Conservation (phyloP, 352 stramenopile genomes). For the Phytopythium cucurbitacearum region DNA sequence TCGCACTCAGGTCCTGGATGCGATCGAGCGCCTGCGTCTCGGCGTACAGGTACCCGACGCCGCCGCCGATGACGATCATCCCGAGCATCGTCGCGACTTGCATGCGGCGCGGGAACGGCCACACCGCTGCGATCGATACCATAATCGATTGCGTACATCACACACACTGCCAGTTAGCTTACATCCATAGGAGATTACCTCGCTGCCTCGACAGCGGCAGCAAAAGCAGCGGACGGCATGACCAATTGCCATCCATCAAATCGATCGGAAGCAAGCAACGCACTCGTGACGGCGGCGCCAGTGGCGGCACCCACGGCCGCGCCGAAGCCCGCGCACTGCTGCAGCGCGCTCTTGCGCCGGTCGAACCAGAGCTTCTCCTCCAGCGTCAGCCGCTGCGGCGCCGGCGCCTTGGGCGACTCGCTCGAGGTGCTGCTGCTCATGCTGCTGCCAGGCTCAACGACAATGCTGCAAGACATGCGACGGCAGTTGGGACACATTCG, state of each 20-base stretch:
- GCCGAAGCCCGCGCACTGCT: slow-evolving; percentile 63
- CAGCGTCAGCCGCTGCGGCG: slow-evolving; percentile 49
- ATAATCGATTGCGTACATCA: neutral
- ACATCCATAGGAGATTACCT: too few relatives aligned
- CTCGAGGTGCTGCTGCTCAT: slow-evolving; percentile 1
- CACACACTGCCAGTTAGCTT: neutral
- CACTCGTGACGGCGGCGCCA: slow-evolving; percentile 51
- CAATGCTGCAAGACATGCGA: slow-evolving; percentile 1
- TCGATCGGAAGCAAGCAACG: neutral
- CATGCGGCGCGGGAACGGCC: slow-evolving; percentile 58
- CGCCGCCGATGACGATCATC: slow-evolving; percentile 50
- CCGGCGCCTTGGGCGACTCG: slow-evolving; percentile 3
- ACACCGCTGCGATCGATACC: slow-evolving; percentile 31
- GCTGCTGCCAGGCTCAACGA: neutral
- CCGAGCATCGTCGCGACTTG: slow-evolving; percentile 60
- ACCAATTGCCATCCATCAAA: neutral
- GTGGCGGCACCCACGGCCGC: slow-evolving; percentile 48
- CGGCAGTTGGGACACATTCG: neutral
- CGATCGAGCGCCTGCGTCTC: slow-evolving; percentile 67
- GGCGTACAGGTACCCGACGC: slow-evolving; percentile 61
- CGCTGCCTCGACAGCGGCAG: neutral
- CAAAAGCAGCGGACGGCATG: neutral
- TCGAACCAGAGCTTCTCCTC: slow-evolving; percentile 86
- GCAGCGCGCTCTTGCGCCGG: slow-evolving; percentile 54
- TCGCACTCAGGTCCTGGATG: slow-evolving; percentile 74